Evolutionary conservation across 176 grass and related monocot species (phyloP).

Genomic region (Phragmites australis): DNA sequence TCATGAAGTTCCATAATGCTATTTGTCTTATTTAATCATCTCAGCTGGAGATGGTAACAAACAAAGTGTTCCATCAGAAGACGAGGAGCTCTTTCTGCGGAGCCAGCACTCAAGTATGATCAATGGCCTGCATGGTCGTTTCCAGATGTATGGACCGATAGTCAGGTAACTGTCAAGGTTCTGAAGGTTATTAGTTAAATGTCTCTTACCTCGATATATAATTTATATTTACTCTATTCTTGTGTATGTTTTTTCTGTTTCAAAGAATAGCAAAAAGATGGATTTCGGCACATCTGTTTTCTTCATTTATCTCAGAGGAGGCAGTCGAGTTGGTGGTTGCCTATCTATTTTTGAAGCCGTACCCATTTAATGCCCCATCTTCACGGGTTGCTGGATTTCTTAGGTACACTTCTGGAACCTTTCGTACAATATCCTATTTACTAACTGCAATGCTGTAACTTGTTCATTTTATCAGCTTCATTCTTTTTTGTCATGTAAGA

Average conservation of each 20-base stretch:
- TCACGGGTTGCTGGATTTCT: slow-evolving; percentile 87
- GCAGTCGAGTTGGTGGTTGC: slow-evolving; percentile 89
- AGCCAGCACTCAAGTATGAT: slow-evolving; percentile 99
- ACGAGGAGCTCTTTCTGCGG: slow-evolving; percentile 73
- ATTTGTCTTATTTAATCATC: slow-evolving; percentile 32
- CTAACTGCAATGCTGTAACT: no score
- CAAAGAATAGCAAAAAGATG: slow-evolving; percentile 92
- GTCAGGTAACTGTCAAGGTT: slow-evolving; percentile 65
- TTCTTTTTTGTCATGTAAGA: slow-evolving; percentile 13
- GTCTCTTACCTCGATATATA: slow-evolving; percentile 31
- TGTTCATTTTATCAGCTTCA: slow-evolving; percentile 10
- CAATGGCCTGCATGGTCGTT: slow-evolving; percentile 92
- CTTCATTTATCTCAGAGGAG: slow-evolving; percentile 83
- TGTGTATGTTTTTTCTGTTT: slow-evolving; percentile 38
- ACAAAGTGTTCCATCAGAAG: slow-evolving; percentile 54
- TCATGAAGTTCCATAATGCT: slow-evolving; percentile 27
- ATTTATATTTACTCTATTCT: background rate
- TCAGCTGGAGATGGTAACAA: slow-evolving; percentile 54
- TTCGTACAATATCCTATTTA: slow-evolving; percentile 14
- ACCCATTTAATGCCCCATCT: slow-evolving; percentile 72
- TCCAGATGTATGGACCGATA: slow-evolving; percentile 75
- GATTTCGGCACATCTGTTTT: slow-evolving; percentile 95
- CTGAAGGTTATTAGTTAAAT: background rate
- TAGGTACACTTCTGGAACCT: slow-evolving; percentile 53
- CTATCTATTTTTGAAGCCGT: slow-evolving; percentile 87